These are phyloP conservation scores for Penicillium alfredii DNA, from an alignment of 495 filamentous ascomycete species.

Conservation along the genomic window DNA sequence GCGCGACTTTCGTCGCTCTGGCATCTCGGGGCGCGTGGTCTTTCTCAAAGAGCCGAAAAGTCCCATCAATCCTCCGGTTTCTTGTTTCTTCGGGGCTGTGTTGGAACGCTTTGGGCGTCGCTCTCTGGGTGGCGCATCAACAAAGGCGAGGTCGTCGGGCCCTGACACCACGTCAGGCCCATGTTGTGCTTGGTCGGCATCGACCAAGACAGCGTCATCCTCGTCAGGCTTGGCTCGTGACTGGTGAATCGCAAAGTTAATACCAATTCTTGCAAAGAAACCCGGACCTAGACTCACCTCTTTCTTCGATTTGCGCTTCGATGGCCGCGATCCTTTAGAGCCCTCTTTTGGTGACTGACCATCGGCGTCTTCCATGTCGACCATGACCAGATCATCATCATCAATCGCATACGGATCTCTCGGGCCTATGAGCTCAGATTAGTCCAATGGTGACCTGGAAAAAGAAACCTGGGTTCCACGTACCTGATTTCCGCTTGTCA, in stretches of 20 bases:
- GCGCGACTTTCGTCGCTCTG: constrained; percentile 38
- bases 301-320: constrained; percentile 34
- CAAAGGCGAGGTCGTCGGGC: constrained; percentile 62
- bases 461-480: not conserved
- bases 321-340: constrained; percentile 29
- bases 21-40: constrained; percentile 29
- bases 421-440: constrained; percentile 25
- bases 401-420: constrained; percentile 57
- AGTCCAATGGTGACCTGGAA: not conserved
- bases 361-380: constrained; percentile 43
- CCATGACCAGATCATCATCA: constrained; percentile 54
- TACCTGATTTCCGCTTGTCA: constrained; percentile 38
- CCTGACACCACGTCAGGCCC: constrained; percentile 37
- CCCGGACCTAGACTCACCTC: constrained; percentile 34
- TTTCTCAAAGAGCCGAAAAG: constrained; percentile 42
- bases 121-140: constrained; percentile 69
- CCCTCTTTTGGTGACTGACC: constrained; percentile 35
- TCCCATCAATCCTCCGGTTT: constrained; percentile 43
- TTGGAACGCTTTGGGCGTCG: constrained; percentile 39
- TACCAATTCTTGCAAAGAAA: too few relatives aligned
- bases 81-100: constrained; percentile 42
- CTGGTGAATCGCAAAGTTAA: constrained; percentile 11
- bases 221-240: constrained; percentile 25
- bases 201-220: constrained; percentile 45
- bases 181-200: constrained; percentile 33